phyloP scores from a whole-genome alignment of 2,329 filamentous ascomycete genomes.

The Colletotrichum gloeosporioides region DNA sequence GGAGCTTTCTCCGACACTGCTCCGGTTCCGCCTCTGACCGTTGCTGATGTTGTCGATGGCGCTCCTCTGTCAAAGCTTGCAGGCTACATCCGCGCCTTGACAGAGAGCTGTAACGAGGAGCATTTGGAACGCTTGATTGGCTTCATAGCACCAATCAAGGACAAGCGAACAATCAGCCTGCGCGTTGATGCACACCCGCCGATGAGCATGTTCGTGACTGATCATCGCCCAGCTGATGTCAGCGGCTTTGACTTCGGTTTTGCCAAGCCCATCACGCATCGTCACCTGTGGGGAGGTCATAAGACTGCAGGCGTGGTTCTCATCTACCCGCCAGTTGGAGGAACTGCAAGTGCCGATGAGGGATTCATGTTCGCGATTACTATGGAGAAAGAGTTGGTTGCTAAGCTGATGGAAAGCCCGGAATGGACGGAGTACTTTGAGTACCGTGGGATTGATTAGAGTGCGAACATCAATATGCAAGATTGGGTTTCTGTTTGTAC shows the following conservation, averaged over 20 bases:
- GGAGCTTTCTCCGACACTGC: neutral
- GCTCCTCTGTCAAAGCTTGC: neutral
- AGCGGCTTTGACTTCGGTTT: neutral
- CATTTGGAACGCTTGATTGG: neutral
- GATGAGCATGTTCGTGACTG: neutral
- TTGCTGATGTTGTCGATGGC: neutral
- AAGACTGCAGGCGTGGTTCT: neutral
- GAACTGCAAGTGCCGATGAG: neutral
- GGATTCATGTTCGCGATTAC: neutral
- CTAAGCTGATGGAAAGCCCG: neutral
- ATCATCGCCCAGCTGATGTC: neutral
- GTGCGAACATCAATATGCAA: neutral
- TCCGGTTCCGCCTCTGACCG: neutral
- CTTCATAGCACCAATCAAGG: neutral
- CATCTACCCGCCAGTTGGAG: neutral
- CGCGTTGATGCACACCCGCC: neutral
- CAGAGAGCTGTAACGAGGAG: neutral
- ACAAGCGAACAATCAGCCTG: neutral
- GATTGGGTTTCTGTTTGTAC: neutral
- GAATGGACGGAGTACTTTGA: neutral
- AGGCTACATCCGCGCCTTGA: neutral
- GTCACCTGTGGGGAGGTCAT: neutral
- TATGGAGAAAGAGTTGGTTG: neutral
- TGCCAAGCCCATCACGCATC: neutral
- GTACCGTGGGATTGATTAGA: neutral